Evolutionary conservation across 108 stramenopile genomes (phyloP).

Genomic region (Licmophora abbreviata): DNA sequence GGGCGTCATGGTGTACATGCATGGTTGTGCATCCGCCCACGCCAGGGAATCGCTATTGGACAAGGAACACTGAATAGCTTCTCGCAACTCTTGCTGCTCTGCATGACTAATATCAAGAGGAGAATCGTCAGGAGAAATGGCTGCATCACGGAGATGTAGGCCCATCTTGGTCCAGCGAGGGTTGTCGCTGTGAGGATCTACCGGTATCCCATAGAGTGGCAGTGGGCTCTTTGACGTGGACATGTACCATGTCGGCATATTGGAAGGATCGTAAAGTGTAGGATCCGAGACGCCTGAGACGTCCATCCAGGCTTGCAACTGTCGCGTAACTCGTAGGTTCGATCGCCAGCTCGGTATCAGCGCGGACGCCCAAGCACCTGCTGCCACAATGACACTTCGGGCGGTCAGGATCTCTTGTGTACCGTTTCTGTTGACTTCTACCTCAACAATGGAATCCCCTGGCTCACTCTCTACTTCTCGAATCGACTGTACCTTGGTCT

Average conservation of each 20-base stretch:
- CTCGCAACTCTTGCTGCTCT: slow-evolving; percentile 14
- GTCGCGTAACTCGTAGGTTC: slow-evolving; percentile 20
- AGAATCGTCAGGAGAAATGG: slow-evolving; percentile 12
- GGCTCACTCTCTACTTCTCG: slow-evolving; percentile 2
- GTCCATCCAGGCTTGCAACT: slow-evolving; percentile 36
- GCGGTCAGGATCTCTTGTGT: slow-evolving; percentile 6
- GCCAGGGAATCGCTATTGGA: neutral
- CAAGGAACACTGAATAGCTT: neutral
- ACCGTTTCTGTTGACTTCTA: neutral
- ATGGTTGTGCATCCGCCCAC: slow-evolving; percentile 17
- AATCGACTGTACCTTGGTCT: slow-evolving; percentile 6
- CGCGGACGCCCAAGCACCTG: slow-evolving; percentile 28
- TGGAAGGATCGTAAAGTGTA: slow-evolving; percentile 6
- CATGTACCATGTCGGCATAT: slow-evolving; percentile 24
- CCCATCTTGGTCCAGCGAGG: slow-evolving; percentile 25
- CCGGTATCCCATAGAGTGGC: slow-evolving; percentile 20
- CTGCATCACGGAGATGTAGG: slow-evolving; percentile 16
- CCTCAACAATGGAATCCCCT: slow-evolving; percentile 8
- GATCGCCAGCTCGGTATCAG: slow-evolving; percentile 19
- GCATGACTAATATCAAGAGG: slow-evolving; percentile 4
- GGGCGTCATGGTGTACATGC: slow-evolving; percentile 38
- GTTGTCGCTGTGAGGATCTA: slow-evolving; percentile 4
- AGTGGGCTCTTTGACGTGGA: slow-evolving; percentile 7
- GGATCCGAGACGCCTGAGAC: slow-evolving; percentile 5
- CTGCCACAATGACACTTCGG: slow-evolving; percentile 19